Evolutionary conservation across 192 early-diverging fungal species (phyloP).

Genomic region (Gryganskiella cystojenkinii): DNA sequence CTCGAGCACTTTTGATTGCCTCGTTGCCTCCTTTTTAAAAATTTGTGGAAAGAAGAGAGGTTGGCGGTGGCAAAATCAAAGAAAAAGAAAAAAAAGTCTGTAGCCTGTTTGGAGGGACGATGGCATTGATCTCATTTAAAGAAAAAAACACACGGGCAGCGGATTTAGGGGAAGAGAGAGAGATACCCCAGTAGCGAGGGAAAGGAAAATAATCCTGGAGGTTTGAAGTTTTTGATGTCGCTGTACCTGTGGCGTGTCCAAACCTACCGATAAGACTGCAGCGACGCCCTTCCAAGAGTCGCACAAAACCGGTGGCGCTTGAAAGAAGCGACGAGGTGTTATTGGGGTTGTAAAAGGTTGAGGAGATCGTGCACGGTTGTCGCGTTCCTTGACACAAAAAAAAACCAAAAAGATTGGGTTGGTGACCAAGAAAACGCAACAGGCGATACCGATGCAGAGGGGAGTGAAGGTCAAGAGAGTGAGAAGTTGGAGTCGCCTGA

Average conservation of each 20-base stretch:
- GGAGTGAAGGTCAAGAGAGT: not conserved
- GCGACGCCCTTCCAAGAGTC: too few species aligned
- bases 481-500: not conserved
- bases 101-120: constrained; percentile 2
- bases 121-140: not conserved
- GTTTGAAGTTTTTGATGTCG: too few species aligned
- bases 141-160: too few species aligned
- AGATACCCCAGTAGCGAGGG: not conserved
- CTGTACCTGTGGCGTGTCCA: too few species aligned
- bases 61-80: not conserved
- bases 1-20: too few species aligned
- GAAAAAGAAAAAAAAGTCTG: not conserved
- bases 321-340: too few species aligned
- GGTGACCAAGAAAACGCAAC: not conserved
- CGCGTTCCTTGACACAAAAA: not conserved
- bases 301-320: too few species aligned
- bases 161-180: too few species aligned
- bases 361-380: not conserved
- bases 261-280: too few species aligned
- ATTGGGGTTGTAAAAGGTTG: not conserved
- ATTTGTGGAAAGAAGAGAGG: not conserved
- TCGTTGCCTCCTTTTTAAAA: too few species aligned
- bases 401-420: not conserved
- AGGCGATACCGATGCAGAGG: not conserved
- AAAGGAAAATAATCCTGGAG: too few species aligned